Conservation (phyloP, 768 basidiomycete species). For the Psilocybe cubensis region DNA sequence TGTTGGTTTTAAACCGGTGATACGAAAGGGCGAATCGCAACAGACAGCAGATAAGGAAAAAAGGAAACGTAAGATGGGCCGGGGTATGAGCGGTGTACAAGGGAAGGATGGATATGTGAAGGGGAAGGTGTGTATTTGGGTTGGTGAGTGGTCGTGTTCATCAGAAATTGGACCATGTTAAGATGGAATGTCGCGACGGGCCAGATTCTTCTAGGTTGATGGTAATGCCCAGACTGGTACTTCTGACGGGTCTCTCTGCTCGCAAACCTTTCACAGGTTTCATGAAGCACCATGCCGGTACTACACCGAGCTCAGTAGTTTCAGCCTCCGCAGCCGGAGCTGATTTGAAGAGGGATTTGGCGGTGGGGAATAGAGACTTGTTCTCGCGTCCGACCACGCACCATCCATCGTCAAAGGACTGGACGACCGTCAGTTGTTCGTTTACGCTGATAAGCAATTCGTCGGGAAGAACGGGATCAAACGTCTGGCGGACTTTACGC, state of each 20-base stretch:
- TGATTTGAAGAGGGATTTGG: slow-evolving; percentile 46
- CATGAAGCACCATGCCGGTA: slow-evolving; percentile 80
- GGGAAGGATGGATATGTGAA: background rate
- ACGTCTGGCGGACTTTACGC: slow-evolving; percentile 66
- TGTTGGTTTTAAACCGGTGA: background rate
- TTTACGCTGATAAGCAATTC: slow-evolving; percentile 60
- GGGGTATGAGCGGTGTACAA: background rate
- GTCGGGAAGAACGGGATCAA: slow-evolving; percentile 73
- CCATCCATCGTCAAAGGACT: slow-evolving; percentile 82
- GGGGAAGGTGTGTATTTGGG: background rate
- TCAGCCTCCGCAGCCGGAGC: slow-evolving; percentile 23
- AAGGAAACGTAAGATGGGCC: background rate
- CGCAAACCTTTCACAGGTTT: slow-evolving; percentile 62
- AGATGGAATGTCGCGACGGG: slow-evolving; percentile 49
- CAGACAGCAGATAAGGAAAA: background rate
- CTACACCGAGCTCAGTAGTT: slow-evolving; percentile 66
- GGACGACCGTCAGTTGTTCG: slow-evolving; percentile 64
- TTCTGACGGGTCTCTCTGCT: slow-evolving; percentile 67
- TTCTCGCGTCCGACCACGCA: slow-evolving; percentile 67
- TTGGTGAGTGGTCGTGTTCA: background rate
- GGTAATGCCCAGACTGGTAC: slow-evolving; percentile 63
- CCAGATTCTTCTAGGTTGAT: slow-evolving; percentile 51
- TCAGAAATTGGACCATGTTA: slow-evolving; percentile 78
- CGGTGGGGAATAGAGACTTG: slow-evolving; percentile 28
- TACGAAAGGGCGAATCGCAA: background rate